Base-by-base conservation (phyloP, 495 filamentous ascomycete species). In the Aspergillus biplanus region DNA sequence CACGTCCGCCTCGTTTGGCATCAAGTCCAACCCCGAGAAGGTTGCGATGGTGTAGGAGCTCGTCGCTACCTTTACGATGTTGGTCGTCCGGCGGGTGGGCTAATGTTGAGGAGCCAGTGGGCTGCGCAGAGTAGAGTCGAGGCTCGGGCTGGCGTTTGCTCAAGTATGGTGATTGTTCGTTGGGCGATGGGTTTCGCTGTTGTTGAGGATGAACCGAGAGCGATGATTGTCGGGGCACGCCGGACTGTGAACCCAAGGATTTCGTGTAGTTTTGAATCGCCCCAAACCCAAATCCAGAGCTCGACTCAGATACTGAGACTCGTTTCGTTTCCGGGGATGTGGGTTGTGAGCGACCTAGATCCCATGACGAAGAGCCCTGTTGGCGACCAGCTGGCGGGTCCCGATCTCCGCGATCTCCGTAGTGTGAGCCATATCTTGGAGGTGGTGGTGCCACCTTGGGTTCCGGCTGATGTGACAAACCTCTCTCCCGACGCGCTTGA, bases 21-120 rank as follows among this genome's bases (percentile, higher is more conserved):
- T 83, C 78, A n/a, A 75, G 63, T 32, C 76, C 71, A 12, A 83
- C 69, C 1, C 77, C 72, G 34, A 84, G 76, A 21, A 82, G 71
- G 63, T 68, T 81, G 37, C 81, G 74, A 59, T 78, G 79, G 21
- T 80, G 78, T 9, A 76, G 57, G 31, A 78, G 69, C 46, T 88
- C 82, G 44, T 87, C 83, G 58, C 89, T 90, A 27, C 90, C 87
- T 53, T 87, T 82, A 31, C 73, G 77, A 18, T 73, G 75, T 37
- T 75, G 76, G 11, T 80, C 76, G 18, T 79, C 79, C 8, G 70
- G 53, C 2, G 73, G 64, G 16, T 76, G 63, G 18, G 66, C 58
- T 33, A 76, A 62, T 27, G 21, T 27, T 0, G 73, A 67, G 5
- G 71, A 59, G 21, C 47, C 16, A 50, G 47, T 18, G 7, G 73